These are phyloP conservation scores for Macrocystidia cucumis DNA, from an alignment of 1,284 basidiomycete genomes.

Conservation along the genomic window DNA sequence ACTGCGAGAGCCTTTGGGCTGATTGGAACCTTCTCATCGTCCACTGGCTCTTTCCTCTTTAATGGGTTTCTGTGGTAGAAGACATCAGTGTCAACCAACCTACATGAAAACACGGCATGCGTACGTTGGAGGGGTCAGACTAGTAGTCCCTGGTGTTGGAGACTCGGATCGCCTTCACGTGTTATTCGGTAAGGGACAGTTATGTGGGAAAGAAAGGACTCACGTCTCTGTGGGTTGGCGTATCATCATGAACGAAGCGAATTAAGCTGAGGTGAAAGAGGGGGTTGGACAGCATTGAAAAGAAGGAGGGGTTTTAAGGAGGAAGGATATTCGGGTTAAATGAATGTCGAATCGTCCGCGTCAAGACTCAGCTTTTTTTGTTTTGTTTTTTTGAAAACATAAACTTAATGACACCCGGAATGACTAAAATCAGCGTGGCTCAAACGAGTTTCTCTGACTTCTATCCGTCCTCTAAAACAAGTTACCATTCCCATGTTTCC, in stretches of 20 bases:
- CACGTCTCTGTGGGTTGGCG: slow-evolving; percentile 11
- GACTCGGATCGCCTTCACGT: not conserved
- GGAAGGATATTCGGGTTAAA: slow-evolving; percentile 17
- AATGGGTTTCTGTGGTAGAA: slow-evolving; percentile 12
- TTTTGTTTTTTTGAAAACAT: too few species aligned
- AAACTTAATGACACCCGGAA: too few species aligned
- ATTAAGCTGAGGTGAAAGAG: slow-evolving; percentile 4
- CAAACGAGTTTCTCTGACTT: too few species aligned
- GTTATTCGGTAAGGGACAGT: slow-evolving; percentile 10
- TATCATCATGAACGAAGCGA: slow-evolving; percentile 1
- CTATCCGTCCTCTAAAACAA: too few species aligned
- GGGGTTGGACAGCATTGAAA: slow-evolving; percentile 11
- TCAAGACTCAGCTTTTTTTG: too few species aligned
- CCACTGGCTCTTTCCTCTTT: slow-evolving; percentile 18
- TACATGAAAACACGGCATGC: too few species aligned
- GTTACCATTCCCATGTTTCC: too few species aligned
- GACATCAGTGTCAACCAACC: too few species aligned
- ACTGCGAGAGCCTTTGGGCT: slow-evolving; percentile 10
- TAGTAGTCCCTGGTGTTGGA: not conserved
- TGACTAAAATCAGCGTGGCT: too few species aligned
- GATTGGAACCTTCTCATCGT: slow-evolving; percentile 12
- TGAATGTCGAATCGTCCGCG: too few species aligned
- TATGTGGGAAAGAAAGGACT: slow-evolving; percentile 4
- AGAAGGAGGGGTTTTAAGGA: slow-evolving; percentile 18
- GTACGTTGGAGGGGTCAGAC: not conserved